Evolutionary conservation across 163 green algal species (phyloP), one percentile per base, ranked within the genome.

Genomic region (Coccomyxa subellipsoidea): DNA sequence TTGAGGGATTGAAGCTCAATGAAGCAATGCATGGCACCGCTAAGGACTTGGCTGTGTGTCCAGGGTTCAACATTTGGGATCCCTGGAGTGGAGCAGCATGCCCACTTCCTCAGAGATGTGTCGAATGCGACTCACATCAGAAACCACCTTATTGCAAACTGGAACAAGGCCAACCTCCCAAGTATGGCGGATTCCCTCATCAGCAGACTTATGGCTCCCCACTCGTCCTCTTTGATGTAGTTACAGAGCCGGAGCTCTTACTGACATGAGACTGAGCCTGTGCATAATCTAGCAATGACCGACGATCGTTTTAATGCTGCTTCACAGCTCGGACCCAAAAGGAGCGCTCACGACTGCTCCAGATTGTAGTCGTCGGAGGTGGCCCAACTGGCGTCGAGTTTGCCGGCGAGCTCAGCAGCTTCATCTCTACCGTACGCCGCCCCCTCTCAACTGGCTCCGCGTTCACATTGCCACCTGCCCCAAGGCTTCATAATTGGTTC

Each of bases 41-140:
- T n/a, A n/a, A n/a, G n/a, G n/a, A n/a, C n/a, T n/a, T n/a, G n/a
- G n/a, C n/a, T n/a, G n/a, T 18, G 10, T 54, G 39, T 80, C 7
- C 86, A 95, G 92, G 95, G 93, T 84, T 92, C 82, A 80, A 98
- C 96, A 0, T 98, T 98, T 92, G 93, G 93, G 71, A 96, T 98
- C 71, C 91, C 89, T 8, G 95, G 95, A 0, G 95, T 98, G 38
- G 81, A 93, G 76, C 72, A 98, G 88, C 83, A 98, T 87, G 90
- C 95, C 0, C 85, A 94, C 79, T 94, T 95, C 83, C 90, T 98
- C 73, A 86, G 94, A 2, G 92, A 98, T 75, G 91, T 95, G 25
- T 15, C 72, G 54, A 84, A 97, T 78, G 90, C 92, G 8, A 90
- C 89, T 12, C 81, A 75, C 25, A 97, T 98, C 81, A 86, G 92